Base-by-base conservation (phyloP, 2,329 filamentous ascomycete species). In the Phyllosticta citrichinensis region DNA sequence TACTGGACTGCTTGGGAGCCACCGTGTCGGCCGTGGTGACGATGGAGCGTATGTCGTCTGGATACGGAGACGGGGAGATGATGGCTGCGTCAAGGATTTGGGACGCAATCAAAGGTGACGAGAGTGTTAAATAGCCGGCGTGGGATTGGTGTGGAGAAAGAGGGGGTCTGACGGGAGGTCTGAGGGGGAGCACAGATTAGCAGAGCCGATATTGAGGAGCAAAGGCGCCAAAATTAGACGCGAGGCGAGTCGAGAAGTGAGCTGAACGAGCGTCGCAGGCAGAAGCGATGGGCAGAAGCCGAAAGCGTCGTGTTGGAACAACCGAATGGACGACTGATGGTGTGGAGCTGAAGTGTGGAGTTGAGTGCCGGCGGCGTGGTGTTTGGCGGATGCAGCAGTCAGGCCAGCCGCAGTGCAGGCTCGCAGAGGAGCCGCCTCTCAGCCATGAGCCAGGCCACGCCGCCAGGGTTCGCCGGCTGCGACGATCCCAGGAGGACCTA, bases 61-160 rank as follows among this genome's bases (percentile, higher is more conserved):
- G 66, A 62, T 69, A 64, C 14, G 65, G 65, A 50, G 65, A 65
- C 65, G 69, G 57, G 27, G 68, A 63, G 19, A 57, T 25, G 2
- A 64, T 69, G 54, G 75, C 73, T 30, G 76, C 70, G 63, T 80
- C 75, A 54, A 75, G 64, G 9, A 72, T 71, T 65, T 72, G 69
- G 63, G 75, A 73, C 57, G 72, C 62, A 60, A 76, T 74, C 60
- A 79, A 71, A 54, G 78, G 79, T 52, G 79, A 79, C 19, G 79
- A 80, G 27, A 79, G 70, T 9, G 78, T 80, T 60, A 80, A 66
- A 65, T 76, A 77, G 61, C 77, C 78, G 54, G 73, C 66, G 67
- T 81, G 79, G n/a, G 77, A 80, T 47, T 76, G 71, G 64, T 77
- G 78, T 59, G 77, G 74, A 63, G 77, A 76, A 62, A 78, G 74